Evolutionary conservation across 1,284 basidiomycete genomes (phyloP), one percentile per base, ranked within the genome.

Genomic region (Irpex sp.): DNA sequence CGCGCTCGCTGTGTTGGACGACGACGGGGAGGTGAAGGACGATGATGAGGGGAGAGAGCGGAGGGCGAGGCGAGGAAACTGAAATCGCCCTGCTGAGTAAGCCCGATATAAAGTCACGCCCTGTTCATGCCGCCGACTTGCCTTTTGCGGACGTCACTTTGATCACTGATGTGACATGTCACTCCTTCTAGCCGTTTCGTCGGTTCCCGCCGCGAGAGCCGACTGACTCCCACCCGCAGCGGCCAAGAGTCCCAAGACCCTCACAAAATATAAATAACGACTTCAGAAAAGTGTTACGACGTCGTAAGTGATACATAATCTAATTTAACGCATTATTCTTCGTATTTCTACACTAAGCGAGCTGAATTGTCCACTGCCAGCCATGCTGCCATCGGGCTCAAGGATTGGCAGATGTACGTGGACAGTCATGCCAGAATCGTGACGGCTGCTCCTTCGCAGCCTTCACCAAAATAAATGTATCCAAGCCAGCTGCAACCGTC

Each of bases 71-170:
- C 21, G 34, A 56, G 54, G 54, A 34, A 62, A 51, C 38, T 36
- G 44, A 31, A 62, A 48, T 59, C 15, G 31, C 54, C 31, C 13
- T 56, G 54, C 21, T 36, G 57, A 54, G 59, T 56, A 34, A 36
- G 40, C 40, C 15, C 8, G 31, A 58, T 40, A 58, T 58, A 62
- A 62, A 62, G 57, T 58, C 47, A 62, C 34, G 57, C 15, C 8
- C 26, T 44, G 40, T 11, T 44, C 40, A 11, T 44, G 40, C 15
- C 40, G 40, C 40, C 40, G 40, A 44, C 15, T 44, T 44, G 40
- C 40, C 40, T 44, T 11, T 11, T 44, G 5, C 5, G 40, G 40
- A 44, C 40, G 11, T 9, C 11, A 9, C 11, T 9, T 11, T 9
- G 8, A 15, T 44, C 40, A 44, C 40, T 44, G 40, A 44, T 44